Conservation (phyloP, 1,284 basidiomycete genomes). For the Vanrija sp. region DNA sequence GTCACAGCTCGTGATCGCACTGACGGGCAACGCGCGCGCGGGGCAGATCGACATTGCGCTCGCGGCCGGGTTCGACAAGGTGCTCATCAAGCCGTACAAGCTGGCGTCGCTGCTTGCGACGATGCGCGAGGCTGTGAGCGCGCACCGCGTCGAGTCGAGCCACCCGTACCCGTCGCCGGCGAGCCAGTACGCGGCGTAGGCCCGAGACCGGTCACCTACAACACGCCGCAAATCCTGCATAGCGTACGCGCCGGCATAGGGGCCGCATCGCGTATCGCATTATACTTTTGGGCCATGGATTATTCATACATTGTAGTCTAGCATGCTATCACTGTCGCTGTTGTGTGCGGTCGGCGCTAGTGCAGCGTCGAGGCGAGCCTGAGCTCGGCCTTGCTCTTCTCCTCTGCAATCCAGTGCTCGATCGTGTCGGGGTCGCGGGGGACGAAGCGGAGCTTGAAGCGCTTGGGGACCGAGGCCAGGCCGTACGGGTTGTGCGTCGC, state of each 20-base stretch:
- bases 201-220: too few species aligned
- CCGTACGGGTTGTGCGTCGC: slow-evolving; percentile 11
- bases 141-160: background rate
- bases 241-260: too few species aligned
- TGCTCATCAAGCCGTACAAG: slow-evolving; percentile 37
- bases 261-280: too few species aligned
- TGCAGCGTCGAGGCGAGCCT: slow-evolving; percentile 6
- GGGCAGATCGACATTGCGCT: slow-evolving; percentile 26
- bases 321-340: too few species aligned
- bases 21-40: slow-evolving; percentile 30
- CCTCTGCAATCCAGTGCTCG: slow-evolving; percentile 18
- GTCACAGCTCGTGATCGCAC: slow-evolving; percentile 18
- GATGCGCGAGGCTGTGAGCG: slow-evolving; percentile 13
- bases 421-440: slow-evolving; percentile 16
- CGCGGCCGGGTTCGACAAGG: slow-evolving; percentile 33
- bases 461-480: slow-evolving; percentile 5
- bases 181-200: too few species aligned
- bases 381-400: slow-evolving; percentile 16
- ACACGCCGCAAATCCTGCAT: too few species aligned
- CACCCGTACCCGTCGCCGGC: too few species aligned
- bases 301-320: too few species aligned
- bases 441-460: slow-evolving; percentile 18
- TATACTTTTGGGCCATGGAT: too few species aligned
- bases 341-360: too few species aligned
- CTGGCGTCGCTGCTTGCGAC: slow-evolving; percentile 31